Percentiles rank a stretch among this genome's conserved stretches.
Conservation (phyloP, 257 asterid genomes). For the Striga asiatica region DNA sequence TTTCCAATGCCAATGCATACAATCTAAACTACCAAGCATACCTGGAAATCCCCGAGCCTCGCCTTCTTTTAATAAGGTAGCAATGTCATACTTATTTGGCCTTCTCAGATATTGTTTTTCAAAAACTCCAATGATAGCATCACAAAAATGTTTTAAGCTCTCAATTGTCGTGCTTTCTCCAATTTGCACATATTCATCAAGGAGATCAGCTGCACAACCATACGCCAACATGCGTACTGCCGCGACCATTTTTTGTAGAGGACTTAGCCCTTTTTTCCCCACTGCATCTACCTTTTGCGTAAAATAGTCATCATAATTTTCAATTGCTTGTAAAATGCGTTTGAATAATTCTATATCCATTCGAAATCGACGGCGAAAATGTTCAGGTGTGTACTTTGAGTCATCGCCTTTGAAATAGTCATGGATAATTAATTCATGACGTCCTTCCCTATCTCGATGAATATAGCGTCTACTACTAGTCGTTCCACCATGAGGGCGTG, state of each 20-base stretch:
- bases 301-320: neutral
- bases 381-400: too few relatives aligned
- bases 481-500: too few relatives aligned
- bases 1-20: too few relatives aligned
- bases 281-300: neutral
- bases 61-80: neutral
- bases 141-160: neutral
- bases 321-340: neutral
- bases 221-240: neutral
- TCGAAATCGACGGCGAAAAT: neutral
- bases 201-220: neutral
- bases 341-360: neutral
- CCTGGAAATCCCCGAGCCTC: neutral
- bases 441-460: too few relatives aligned
- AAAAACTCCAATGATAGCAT: neutral
- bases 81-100: neutral
- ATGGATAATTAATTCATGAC: too few relatives aligned
- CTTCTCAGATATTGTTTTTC: neutral
- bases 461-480: too few relatives aligned
- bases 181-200: neutral
- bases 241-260: neutral
- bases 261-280: neutral
- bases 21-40: too few relatives aligned
- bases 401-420: too few relatives aligned
- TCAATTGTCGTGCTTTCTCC: neutral